Evolutionary conservation across 768 basidiomycete genomes (phyloP).

Genomic region (Tylopilus vinaceipallidus): DNA sequence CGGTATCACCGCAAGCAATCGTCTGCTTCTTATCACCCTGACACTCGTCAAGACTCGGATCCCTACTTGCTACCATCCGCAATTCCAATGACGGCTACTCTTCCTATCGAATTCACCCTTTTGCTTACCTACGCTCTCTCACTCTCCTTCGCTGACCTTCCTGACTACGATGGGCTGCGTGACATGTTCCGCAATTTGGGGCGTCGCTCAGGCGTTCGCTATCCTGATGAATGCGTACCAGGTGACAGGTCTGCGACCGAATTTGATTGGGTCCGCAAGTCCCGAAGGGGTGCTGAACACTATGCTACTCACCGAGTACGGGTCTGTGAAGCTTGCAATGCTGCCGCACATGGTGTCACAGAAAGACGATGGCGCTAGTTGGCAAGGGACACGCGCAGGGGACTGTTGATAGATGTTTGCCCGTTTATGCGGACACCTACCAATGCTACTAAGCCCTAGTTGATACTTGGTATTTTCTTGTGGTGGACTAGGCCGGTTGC

Average conservation of each 20-base stretch:
- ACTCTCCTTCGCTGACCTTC: constrained; percentile 84
- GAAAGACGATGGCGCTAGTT: constrained; percentile 27
- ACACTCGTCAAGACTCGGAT: constrained; percentile 9
- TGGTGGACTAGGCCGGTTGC: constrained; percentile 1
- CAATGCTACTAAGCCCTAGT: constrained; percentile 1
- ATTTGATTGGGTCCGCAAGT: constrained; percentile 48
- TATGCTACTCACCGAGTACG: constrained; percentile 28
- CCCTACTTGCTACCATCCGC: constrained; percentile 10
- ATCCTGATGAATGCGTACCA: constrained; percentile 21
- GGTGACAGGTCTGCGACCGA: constrained; percentile 23
- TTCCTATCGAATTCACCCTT: constrained; percentile 80
- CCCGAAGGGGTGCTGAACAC: constrained; percentile 23
- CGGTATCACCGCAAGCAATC: constrained; percentile 18
- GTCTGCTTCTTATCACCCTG: constrained; percentile 19
- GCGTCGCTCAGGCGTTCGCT: constrained; percentile 48
- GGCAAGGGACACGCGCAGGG: constrained; percentile 1
- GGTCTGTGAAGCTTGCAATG: constrained; percentile 34
- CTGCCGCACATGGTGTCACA: constrained; percentile 24
- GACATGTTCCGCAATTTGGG: constrained; percentile 66
- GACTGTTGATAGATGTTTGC: constrained; percentile 3
- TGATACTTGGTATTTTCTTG: neutral
- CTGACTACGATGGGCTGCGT: constrained; percentile 83
- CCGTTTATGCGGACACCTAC: neutral
- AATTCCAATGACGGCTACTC: constrained; percentile 66
- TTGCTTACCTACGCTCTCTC: constrained; percentile 76